Percentiles rank a stretch among this genome's conserved stretches.
Evolutionary conservation across 257 asterid genomes (phyloP).

Genomic region (Rubia yunnanensis): DNA sequence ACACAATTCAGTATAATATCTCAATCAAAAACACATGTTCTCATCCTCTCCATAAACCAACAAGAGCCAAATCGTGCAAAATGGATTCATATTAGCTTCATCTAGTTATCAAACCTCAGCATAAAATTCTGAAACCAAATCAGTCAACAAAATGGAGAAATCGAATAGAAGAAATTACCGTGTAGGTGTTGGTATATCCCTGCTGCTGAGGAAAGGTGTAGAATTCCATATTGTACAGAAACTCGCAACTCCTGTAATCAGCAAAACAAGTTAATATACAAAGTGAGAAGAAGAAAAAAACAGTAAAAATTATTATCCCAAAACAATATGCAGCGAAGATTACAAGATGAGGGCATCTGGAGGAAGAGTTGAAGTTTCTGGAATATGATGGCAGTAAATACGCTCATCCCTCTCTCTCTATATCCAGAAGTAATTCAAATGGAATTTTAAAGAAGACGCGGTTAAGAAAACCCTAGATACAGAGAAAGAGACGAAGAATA

Average conservation of each 20-base stretch:
- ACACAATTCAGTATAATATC: background rate
- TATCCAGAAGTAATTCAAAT: background rate
- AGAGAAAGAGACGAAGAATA: background rate
- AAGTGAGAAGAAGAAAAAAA: background rate
- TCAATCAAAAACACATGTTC: background rate
- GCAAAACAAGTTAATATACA: background rate
- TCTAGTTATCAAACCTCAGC: too few relatives aligned
- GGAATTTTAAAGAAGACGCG: constrained; percentile 17
- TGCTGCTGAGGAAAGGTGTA: constrained; percentile 45
- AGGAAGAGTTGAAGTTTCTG: background rate
- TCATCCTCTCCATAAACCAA: too few relatives aligned
- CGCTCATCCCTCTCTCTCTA: background rate
- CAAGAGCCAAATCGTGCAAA: too few relatives aligned
- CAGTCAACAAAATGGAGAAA: background rate
- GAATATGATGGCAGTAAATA: background rate
- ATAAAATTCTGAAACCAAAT: background rate
- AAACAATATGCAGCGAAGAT: background rate
- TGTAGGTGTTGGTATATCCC: constrained; percentile 47
- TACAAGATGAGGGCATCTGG: background rate
- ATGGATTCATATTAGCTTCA: too few relatives aligned
- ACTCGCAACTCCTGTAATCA: constrained; percentile 48
- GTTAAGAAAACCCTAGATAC: constrained; percentile 29
- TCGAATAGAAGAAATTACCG: constrained; percentile 31
- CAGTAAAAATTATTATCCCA: too few relatives aligned
- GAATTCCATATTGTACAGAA: constrained; percentile 41